phyloP scores from a whole-genome alignment of 495 filamentous ascomycete species.

The Hyaloscypha bicolor region DNA sequence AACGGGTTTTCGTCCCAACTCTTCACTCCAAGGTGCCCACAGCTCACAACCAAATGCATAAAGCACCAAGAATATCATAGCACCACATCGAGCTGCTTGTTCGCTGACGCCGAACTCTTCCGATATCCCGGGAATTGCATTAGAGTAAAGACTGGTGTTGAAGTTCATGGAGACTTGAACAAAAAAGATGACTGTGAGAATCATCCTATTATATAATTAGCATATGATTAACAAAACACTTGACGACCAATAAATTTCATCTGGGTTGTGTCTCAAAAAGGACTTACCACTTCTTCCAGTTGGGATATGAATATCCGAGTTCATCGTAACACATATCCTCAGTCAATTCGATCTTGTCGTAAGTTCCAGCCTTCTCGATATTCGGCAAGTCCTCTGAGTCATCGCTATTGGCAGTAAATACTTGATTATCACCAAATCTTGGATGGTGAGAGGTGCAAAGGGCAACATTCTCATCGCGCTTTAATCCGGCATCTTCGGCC shows the following conservation, averaged over 20 bases:
- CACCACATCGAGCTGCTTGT: conserved; percentile 66
- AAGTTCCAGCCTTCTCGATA: conserved; percentile 21
- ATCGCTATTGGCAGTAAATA: not conserved
- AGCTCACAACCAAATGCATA: conserved; percentile 83
- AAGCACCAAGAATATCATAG: conserved; percentile 69
- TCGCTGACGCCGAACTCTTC: conserved; percentile 63
- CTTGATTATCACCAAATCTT: conserved; percentile 15
- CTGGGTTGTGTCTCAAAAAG: not conserved
- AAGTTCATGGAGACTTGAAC: conserved; percentile 88
- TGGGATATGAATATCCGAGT: conserved; percentile 64
- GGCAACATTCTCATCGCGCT: conserved; percentile 8
- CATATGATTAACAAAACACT: not conserved
- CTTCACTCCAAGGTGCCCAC: conserved; percentile 83
- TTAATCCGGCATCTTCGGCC: conserved; percentile 8
- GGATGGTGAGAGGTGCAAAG: conserved; percentile 8
- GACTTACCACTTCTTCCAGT: conserved; percentile 70
- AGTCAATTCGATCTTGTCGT: conserved; percentile 59
- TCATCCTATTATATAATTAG: conserved; percentile 36
- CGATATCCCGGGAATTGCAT: conserved; percentile 61
- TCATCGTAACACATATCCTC: conserved; percentile 66
- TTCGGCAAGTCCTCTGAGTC: conserved; percentile 3
- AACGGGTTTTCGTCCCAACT: conserved; percentile 74
- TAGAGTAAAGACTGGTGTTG: conserved; percentile 74
- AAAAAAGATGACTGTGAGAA: conserved; percentile 71
- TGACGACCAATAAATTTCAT: not conserved